phyloP scores from a whole-genome alignment of 176 grass and related monocot genomes.

The Saccharum officinarum region DNA sequence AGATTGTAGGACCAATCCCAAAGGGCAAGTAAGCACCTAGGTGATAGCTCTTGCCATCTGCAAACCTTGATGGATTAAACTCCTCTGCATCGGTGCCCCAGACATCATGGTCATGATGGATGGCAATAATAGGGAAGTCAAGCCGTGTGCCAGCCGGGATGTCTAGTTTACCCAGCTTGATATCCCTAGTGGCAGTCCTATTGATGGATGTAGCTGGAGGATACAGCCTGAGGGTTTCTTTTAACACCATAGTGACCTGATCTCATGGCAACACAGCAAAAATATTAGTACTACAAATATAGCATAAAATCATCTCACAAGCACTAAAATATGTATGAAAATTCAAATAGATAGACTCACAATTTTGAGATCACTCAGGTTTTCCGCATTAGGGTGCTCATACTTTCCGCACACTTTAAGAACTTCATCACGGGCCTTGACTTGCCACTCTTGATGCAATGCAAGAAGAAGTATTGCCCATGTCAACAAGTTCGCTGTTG shows the following conservation, averaged over 20 bases:
- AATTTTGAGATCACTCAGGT: constrained; percentile 64
- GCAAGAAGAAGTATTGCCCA: constrained; percentile 79
- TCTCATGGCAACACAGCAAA: neutral
- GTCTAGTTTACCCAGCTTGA: constrained; percentile 57
- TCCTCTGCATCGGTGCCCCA: constrained; percentile 61
- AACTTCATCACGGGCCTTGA: constrained; percentile 67
- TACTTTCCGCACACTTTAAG: constrained; percentile 51
- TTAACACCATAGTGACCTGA: constrained; percentile 75
- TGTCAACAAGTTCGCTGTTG: constrained; percentile 75
- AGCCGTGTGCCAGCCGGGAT: constrained; percentile 60
- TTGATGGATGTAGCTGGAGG: constrained; percentile 51
- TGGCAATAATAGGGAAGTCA: constrained; percentile 47
- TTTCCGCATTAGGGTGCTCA: constrained; percentile 44
- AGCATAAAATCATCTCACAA: neutral
- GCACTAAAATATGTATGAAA: neutral
- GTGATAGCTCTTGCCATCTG: constrained; percentile 65
- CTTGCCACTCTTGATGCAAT: constrained; percentile 81
- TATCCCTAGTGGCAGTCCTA: constrained; percentile 45
- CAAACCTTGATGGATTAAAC: constrained; percentile 77
- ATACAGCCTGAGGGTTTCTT: constrained; percentile 88
- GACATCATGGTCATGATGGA: constrained; percentile 64
- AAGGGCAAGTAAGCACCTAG: constrained; percentile 76
- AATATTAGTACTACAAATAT: too few species aligned
- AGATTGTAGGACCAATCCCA: constrained; percentile 63
- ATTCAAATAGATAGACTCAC: constrained; percentile 39